Base-by-base conservation (phyloP, 805 yeast genomes). In the Spathaspora boniae region DNA sequence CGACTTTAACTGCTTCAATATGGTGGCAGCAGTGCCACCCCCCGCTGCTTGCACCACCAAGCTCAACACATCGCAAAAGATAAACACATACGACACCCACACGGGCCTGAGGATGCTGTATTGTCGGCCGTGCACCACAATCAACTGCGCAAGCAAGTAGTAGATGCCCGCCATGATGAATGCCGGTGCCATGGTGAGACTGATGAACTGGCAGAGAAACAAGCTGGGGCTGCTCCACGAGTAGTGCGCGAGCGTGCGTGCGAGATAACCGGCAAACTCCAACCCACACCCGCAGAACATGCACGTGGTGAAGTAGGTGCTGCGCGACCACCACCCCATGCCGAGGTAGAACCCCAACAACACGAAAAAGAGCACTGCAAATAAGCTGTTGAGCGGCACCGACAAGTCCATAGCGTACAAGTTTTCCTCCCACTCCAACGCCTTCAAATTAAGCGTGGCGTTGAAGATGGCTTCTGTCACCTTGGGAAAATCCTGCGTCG, bases 81-180 rank as follows among this genome's bases (percentile, higher is more conserved):
- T 73, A 48, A 86, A 87, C 7, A 82, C 61, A 34, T 74, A 70
- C 0, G 88, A 71, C 49, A 80, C 82, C 47, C 64, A 65, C 66
- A 74, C 67, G 6, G 91, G 89, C 38, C 60, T 65, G 21, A 76
- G 39, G 5, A 60, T 16, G 0, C 88, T 77, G 44, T 59, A 79
- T 12, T 61, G 51, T 38, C 40, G 45, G 34, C 86, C 86, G 48
- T 76, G 78, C 1, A 85, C 56, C 37, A 80, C 77, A 31, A 80
- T 65, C 33, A 82, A 47, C 56, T 85, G 82, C 5, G 83, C 87
- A 44, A 87, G 59, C 36, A 79, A 65, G 45, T 72, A 82, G 59
- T 87, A 88, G 3, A 87, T 67, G 1, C 91, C 95, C 4, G 84
- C 96, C 85, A 85, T 82, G 29, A 84, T 65, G 54, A 87, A 82